These are phyloP conservation scores for Phytophthora cactorum DNA, from an alignment of 352 stramenopile species.

Conservation along the genomic window DNA sequence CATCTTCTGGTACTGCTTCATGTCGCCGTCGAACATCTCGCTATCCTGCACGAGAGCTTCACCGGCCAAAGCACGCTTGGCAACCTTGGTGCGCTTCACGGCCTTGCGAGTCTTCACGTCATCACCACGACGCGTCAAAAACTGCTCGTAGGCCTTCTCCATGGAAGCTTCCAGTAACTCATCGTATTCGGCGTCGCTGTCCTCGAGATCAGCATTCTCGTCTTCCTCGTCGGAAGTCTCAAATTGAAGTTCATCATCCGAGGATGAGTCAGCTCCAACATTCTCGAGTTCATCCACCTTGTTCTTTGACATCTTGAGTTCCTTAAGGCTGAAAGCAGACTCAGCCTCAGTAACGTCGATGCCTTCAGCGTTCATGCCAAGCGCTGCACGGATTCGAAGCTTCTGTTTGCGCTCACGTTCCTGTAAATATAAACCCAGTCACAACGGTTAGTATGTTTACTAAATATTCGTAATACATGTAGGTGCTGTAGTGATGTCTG, in stretches of 20 bases:
- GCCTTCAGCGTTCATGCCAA: constrained; percentile 86
- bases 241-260: constrained; percentile 50
- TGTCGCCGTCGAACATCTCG: constrained; percentile 85
- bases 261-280: constrained; percentile 45
- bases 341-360: constrained; percentile 85
- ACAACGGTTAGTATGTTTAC: constrained; percentile 11
- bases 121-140: constrained; percentile 76
- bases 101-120: constrained; percentile 85
- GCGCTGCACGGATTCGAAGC: constrained; percentile 74
- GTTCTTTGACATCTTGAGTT: constrained; percentile 76
- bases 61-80: constrained; percentile 81
- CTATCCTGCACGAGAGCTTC: constrained; percentile 81
- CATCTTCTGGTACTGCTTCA: constrained; percentile 84
- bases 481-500: constrained; percentile 60
- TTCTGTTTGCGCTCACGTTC: constrained; percentile 89
- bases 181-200: constrained; percentile 84
- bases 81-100: constrained; percentile 86
- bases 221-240: constrained; percentile 42
- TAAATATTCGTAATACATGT: background rate
- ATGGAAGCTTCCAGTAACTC: constrained; percentile 83
- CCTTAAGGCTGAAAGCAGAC: constrained; percentile 81
- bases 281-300: constrained; percentile 87
- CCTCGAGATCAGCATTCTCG: constrained; percentile 36
- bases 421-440: constrained; percentile 37
- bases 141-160: constrained; percentile 88